phyloP scores from a whole-genome alignment of 2,329 filamentous ascomycete genomes.

The Aureobasidium leucospermi region DNA sequence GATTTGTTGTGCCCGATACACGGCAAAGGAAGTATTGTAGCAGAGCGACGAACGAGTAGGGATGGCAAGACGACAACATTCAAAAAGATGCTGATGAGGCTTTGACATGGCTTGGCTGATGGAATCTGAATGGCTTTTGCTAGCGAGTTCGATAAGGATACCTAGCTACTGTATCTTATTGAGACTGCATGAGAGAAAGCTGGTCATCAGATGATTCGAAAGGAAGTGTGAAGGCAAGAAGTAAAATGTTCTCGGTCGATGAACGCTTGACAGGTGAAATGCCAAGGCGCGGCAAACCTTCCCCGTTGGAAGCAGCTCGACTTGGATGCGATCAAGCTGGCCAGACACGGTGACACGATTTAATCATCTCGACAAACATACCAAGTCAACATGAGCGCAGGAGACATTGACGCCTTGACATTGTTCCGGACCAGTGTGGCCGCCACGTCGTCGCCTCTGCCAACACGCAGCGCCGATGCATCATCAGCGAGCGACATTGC shows the following conservation, averaged over 20 bases:
- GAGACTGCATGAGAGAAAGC: no score
- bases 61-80: background rate
- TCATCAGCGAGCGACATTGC: constrained; percentile 52
- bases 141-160: background rate
- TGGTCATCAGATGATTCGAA: no score
- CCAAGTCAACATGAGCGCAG: constrained; percentile 37
- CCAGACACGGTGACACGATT: background rate
- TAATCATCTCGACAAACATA: constrained; percentile 11
- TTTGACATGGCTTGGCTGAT: background rate
- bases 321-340: background rate
- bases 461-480: constrained; percentile 63
- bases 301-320: background rate
- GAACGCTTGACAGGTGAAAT: background rate
- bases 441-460: constrained; percentile 59
- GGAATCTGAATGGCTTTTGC: background rate
- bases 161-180: background rate
- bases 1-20: constrained; percentile 16
- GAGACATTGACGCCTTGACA: constrained; percentile 58
- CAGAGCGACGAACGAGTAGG: background rate
- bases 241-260: background rate
- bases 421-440: constrained; percentile 79
- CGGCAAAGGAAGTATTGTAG: constrained; percentile 9
- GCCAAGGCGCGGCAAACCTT: constrained; percentile 9
- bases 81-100: background rate
- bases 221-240: background rate